These are phyloP conservation scores for Volutella citrinella DNA, from an alignment of 2,329 filamentous ascomycete species.

Conservation along the genomic window DNA sequence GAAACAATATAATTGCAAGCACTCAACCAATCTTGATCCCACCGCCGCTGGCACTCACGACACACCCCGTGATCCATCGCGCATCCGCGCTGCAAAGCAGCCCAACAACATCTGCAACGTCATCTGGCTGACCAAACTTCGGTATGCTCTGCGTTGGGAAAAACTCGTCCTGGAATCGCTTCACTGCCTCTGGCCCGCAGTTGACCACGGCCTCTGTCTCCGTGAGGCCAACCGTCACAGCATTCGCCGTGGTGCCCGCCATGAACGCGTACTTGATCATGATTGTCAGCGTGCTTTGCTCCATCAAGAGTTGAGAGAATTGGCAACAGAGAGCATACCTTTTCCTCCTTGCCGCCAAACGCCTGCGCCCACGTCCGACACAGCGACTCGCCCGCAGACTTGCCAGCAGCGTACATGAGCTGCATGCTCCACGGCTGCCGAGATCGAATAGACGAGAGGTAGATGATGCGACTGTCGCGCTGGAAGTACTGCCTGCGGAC, in stretches of 20 bases:
- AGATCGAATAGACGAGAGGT: constrained; percentile 31
- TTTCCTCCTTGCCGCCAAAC: constrained; percentile 33
- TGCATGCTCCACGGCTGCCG: constrained; percentile 32
- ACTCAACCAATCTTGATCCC: constrained; percentile 31
- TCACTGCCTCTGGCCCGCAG: constrained; percentile 28
- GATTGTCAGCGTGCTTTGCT: too few relatives aligned
- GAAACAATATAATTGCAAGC: too few relatives aligned
- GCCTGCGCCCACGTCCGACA: constrained; percentile 35
- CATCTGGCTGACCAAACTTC: constrained; percentile 31
- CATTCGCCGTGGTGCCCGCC: constrained; percentile 33
- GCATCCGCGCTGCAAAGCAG: constrained; percentile 31
- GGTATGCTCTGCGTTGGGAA: constrained; percentile 31
- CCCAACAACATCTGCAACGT: constrained; percentile 34
- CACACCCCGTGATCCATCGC: constrained; percentile 34
- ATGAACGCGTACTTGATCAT: constrained; percentile 34
- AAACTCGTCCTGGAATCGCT: constrained; percentile 31
- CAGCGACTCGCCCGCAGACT: constrained; percentile 33
- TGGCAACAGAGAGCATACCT: too few relatives aligned
- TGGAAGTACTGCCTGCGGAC: constrained; percentile 29
- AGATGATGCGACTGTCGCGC: constrained; percentile 31
- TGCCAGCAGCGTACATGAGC: constrained; percentile 32
- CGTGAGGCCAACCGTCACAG: constrained; percentile 30
- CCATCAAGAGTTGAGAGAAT: too few relatives aligned
- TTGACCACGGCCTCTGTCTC: constrained; percentile 32
- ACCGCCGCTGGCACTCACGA: constrained; percentile 34